Conservation (phyloP, 768 basidiomycete species). For the Naganishia vaughanmartiniae region DNA sequence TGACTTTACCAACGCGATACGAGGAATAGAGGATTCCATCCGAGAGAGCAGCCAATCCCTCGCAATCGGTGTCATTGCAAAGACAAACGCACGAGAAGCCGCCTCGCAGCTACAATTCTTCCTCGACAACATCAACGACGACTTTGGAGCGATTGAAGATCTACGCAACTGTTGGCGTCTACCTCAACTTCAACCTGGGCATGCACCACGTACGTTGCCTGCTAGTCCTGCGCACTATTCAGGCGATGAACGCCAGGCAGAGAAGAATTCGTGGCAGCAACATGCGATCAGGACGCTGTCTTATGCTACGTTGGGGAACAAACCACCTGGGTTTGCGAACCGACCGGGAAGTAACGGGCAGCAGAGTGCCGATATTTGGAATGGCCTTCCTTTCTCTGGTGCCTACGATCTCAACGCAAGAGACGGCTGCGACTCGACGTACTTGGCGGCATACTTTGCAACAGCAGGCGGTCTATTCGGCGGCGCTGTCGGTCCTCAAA, state of each 20-base stretch:
- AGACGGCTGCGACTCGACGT: constrained; percentile 5
- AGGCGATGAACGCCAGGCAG: neutral
- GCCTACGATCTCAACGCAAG: neutral
- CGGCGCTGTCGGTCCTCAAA: neutral
- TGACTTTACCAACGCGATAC: neutral
- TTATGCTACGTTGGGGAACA: neutral
- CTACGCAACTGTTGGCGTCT: constrained; percentile 6
- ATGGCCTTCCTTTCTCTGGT: neutral
- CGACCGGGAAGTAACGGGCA: neutral
- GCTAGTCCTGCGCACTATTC: neutral
- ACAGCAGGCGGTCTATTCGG: neutral
- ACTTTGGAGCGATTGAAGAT: constrained; percentile 11
- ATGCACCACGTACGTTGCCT: neutral
- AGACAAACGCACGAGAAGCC: constrained; percentile 4
- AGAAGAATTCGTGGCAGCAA: neutral
- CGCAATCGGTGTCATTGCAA: neutral
- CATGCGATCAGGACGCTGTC: neutral
- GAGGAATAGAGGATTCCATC: neutral
- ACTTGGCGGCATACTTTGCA: neutral
- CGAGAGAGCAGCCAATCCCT: neutral
- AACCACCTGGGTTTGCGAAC: neutral
- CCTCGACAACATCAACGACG: constrained; percentile 13
- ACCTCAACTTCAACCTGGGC: neutral
- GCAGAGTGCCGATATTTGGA: neutral
- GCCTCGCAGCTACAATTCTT: constrained; percentile 9